Evolutionary conservation across 2,329 filamentous ascomycete species (phyloP).

Genomic region (Beauveria australis): DNA sequence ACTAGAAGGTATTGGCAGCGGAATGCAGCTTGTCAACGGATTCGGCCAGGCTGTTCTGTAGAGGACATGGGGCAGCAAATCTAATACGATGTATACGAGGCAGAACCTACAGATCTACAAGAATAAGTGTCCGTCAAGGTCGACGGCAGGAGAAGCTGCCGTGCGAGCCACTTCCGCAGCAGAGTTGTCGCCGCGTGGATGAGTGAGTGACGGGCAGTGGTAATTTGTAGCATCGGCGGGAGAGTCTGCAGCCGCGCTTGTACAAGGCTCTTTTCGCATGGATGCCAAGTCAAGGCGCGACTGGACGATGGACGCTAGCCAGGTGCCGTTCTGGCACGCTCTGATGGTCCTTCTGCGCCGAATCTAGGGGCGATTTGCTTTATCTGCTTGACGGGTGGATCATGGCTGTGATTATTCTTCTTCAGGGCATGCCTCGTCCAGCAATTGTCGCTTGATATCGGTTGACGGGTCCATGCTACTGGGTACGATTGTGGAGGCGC

Average conservation of each 20-base stretch:
- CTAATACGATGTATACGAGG: neutral
- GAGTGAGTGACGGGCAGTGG: neutral
- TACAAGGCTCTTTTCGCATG: neutral
- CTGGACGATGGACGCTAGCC: neutral
- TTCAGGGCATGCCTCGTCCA: neutral
- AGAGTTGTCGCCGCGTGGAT: neutral
- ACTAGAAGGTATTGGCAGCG: constrained; percentile 11
- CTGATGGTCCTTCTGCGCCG: neutral
- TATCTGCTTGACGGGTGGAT: neutral
- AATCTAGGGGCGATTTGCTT: neutral
- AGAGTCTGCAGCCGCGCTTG: no score
- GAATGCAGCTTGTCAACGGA: constrained; percentile 12
- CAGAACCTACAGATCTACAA: neutral
- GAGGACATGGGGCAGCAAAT: neutral
- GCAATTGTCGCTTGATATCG: neutral
- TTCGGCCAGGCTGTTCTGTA: neutral
- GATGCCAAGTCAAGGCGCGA: neutral
- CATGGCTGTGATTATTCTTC: neutral
- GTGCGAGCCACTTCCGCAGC: neutral
- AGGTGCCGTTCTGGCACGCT: neutral
- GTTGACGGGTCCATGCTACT: neutral
- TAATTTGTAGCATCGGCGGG: no score
- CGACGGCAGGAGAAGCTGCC: neutral
- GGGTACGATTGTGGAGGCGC: neutral
- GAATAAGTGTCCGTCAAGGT: constrained; percentile 11